A percentile compares a stretch with the other conserved stretches of the same genome.
Conservation (phyloP, 1,284 basidiomycete genomes). For the Ceraceosorus guamensis region DNA sequence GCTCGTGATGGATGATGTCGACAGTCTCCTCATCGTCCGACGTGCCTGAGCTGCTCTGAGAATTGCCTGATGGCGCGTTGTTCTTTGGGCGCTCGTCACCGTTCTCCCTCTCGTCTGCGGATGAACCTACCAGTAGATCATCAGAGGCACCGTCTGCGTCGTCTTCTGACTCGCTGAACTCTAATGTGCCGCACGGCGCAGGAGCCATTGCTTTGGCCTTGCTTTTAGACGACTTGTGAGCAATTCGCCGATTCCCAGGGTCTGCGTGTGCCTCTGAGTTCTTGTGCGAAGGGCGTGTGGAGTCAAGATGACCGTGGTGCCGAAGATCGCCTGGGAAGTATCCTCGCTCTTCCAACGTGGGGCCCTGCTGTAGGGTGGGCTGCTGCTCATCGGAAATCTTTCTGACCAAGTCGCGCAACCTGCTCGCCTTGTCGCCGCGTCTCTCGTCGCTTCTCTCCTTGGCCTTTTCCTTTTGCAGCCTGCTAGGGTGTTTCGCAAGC, state of each 20-base stretch:
- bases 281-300: neutral
- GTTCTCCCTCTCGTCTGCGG: neutral
- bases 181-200: neutral
- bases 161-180: neutral
- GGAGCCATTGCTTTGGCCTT: neutral
- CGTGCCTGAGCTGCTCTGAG: neutral
- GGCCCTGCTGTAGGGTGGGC: neutral
- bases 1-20: neutral
- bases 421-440: conserved; percentile 5
- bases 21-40: neutral
- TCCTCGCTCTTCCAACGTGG: conserved; percentile 5
- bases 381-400: neutral
- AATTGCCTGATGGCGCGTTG: neutral
- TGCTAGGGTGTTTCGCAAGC: conserved; percentile 6
- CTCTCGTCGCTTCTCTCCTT: neutral
- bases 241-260: too few relatives aligned
- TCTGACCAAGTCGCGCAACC: neutral
- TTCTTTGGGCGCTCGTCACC: neutral
- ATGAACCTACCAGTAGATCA: neutral
- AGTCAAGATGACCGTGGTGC: conserved; percentile 3
- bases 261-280: too few relatives aligned
- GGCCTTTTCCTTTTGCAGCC: neutral
- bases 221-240: neutral
- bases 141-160: neutral
- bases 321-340: conserved; percentile 8